Base-by-base conservation (phyloP, 768 basidiomycete species). In the Hygrophoropsis aurantiaca region DNA sequence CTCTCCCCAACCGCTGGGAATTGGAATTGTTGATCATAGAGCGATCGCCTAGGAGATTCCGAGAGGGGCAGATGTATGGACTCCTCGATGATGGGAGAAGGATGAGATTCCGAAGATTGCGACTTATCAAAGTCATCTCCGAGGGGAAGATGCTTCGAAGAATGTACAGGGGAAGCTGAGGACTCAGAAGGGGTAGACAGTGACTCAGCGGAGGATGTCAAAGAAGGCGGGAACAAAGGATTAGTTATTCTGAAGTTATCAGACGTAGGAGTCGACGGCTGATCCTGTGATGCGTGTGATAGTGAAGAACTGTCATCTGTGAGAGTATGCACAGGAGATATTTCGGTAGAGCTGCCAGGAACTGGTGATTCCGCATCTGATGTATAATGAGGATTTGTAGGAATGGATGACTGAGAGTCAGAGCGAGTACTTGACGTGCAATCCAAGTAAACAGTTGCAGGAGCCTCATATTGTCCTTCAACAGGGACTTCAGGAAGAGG, bases 191-290 rank as follows among this genome's bases (percentile, higher is more conserved):
- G 78, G 11, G 81, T 77, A 9, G 73, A 74, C 40, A 85, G 58
- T 1, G 85, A 86, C 50, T 85, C 84, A 0, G 76, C 73, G 4
- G 81, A 82, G 5, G 79, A 78, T 5, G 80, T 77, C 7, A 83
- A 65, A 10, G 74, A 77, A 7, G 81, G 80, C 35, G 76, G 70
- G n/a, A 57, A 58, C 40, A 52, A 55, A 26, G 55, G 52, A 44
- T 56, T 57, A 27, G 48, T 55, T 38, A 69, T 36, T 42, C 52
- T 62, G 58, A 58, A 55, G 34, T 58, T 60, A 54, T 58, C 55
- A 21, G 54, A 66, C 13, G 64, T 65, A 3, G 70, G 70, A n/a
- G 68, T 71, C 13, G 67, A 50, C 6, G 70, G 62, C 34, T 67
- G 66, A 8, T 60, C 59, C 34, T 53, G 58, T 1, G 69, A 67